Percentiles rank a stretch among this genome's conserved stretches.
Conservation (phyloP, 164 flowering plant genomes). For the Magnolia kwangsiensis region DNA sequence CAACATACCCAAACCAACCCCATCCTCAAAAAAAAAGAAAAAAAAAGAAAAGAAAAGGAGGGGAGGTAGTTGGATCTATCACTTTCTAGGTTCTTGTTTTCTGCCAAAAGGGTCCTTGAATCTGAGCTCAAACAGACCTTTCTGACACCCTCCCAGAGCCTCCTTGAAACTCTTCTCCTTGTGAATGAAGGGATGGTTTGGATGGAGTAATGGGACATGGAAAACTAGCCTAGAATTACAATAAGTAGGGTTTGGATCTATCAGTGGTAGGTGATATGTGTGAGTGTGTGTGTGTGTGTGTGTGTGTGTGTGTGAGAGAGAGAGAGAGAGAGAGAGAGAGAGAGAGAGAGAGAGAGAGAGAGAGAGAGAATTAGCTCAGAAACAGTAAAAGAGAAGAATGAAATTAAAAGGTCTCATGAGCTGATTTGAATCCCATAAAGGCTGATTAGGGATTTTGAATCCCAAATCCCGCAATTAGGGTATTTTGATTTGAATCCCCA, state of each 20-base stretch:
- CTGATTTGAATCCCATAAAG: too few relatives aligned
- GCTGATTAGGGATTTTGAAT: too few relatives aligned
- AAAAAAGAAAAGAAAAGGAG: neutral
- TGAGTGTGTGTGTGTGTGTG: too few relatives aligned
- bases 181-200: neutral
- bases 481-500: too few relatives aligned
- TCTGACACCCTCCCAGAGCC: constrained; percentile 25
- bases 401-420: constrained; percentile 13
- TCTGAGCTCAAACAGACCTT: constrained; percentile 36
- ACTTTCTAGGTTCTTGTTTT: constrained; percentile 18
- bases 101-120: constrained; percentile 30
- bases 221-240: constrained; percentile 12
- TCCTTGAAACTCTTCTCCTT: constrained; percentile 13
- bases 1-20: constrained; percentile 17
- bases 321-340: too few relatives aligned
- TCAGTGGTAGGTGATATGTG: constrained; percentile 75
- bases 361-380: constrained; percentile 19
- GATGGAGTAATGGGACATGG: constrained; percentile 27
- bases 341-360: neutral
- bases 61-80: constrained; percentile 7
- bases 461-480: too few relatives aligned
- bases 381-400: constrained; percentile 44
- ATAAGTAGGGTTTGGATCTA: constrained; percentile 56
- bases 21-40: constrained; percentile 19
- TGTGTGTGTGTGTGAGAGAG: too few relatives aligned